These are phyloP conservation scores for Zangia roseola DNA, from an alignment of 768 basidiomycete species.

Conservation along the genomic window DNA sequence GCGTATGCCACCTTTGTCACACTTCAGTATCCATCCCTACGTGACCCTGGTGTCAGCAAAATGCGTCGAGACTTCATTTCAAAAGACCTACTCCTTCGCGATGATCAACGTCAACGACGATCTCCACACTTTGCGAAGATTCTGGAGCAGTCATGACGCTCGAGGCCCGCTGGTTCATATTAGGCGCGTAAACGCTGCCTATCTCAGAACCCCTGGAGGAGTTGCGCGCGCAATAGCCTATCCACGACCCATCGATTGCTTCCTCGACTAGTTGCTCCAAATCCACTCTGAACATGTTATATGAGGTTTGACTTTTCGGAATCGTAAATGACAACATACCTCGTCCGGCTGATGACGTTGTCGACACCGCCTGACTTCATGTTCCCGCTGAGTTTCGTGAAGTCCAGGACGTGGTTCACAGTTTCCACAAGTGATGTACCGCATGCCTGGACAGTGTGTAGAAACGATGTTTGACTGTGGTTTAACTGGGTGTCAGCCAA, in stretches of 20 bases:
- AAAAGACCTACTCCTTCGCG: slow-evolving; percentile 54
- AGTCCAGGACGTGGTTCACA: slow-evolving; percentile 95
- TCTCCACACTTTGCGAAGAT: slow-evolving; percentile 64
- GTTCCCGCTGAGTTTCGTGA: slow-evolving; percentile 90
- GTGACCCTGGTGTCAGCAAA: slow-evolving; percentile 8
- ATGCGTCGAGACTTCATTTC: background rate
- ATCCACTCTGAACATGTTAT: slow-evolving; percentile 50
- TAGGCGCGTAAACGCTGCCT: slow-evolving; percentile 88
- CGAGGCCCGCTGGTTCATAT: slow-evolving; percentile 44
- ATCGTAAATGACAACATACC: slow-evolving; percentile 45
- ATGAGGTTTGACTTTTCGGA: background rate
- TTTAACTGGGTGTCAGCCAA: slow-evolving; percentile 80
- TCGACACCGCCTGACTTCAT: slow-evolving; percentile 75
- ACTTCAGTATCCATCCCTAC: slow-evolving; percentile 84
- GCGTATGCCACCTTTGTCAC: slow-evolving; percentile 90
- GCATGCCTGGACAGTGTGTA: slow-evolving; percentile 92
- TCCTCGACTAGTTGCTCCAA: slow-evolving; percentile 83
- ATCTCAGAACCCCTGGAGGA: slow-evolving; percentile 75
- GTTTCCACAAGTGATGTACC: slow-evolving; percentile 96
- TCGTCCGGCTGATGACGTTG: slow-evolving; percentile 66
- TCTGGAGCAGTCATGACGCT: slow-evolving; percentile 37
- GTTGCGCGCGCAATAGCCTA: slow-evolving; percentile 83
- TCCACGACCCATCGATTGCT: slow-evolving; percentile 92
- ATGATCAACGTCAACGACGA: slow-evolving; percentile 82
- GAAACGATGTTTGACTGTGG: slow-evolving; percentile 79